Conservation (phyloP, 139 green algal genomes). For the Chlorella sp. region DNA sequence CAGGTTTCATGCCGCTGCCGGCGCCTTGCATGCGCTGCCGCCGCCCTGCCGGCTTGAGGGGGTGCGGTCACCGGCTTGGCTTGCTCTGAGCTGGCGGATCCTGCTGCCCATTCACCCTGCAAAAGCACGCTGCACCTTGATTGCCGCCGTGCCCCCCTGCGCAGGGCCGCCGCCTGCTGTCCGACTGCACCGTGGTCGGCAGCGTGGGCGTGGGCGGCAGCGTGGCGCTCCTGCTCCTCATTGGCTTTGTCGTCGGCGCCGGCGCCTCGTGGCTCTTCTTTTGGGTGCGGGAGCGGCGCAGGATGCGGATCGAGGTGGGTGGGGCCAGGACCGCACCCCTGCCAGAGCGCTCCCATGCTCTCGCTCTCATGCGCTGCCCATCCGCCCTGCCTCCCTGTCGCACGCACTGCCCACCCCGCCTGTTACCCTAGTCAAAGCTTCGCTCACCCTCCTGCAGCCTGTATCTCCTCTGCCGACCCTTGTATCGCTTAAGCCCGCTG, state of each 20-base stretch:
- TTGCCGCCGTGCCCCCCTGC: too few relatives aligned
- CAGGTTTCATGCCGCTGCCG: too few relatives aligned
- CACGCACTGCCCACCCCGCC: too few relatives aligned
- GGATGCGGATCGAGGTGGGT: constrained; percentile 24
- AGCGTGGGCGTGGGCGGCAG: constrained; percentile 22
- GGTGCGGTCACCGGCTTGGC: not conserved
- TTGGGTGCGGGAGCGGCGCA: constrained; percentile 14
- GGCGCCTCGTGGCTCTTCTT: constrained; percentile 19
- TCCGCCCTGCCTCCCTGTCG: too few relatives aligned
- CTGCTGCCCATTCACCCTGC: too few relatives aligned
- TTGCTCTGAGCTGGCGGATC: not conserved
- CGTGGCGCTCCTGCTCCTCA: constrained; percentile 33
- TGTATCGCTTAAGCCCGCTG: not conserved
- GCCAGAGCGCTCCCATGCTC: not conserved
- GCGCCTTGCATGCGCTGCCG: too few relatives aligned
- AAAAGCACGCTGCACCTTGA: too few relatives aligned
- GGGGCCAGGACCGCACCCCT: not conserved
- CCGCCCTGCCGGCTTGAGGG: too few relatives aligned
- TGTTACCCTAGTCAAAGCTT: too few relatives aligned
- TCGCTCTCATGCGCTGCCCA: too few relatives aligned
- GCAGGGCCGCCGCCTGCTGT: constrained; percentile 7
- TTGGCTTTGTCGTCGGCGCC: constrained; percentile 26
- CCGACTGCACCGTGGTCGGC: constrained; percentile 20
- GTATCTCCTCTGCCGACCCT: not conserved
- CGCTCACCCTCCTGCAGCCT: not conserved